phyloP scores from a whole-genome alignment of 257 asterid genomes.

The Penstemon barbatus region DNA sequence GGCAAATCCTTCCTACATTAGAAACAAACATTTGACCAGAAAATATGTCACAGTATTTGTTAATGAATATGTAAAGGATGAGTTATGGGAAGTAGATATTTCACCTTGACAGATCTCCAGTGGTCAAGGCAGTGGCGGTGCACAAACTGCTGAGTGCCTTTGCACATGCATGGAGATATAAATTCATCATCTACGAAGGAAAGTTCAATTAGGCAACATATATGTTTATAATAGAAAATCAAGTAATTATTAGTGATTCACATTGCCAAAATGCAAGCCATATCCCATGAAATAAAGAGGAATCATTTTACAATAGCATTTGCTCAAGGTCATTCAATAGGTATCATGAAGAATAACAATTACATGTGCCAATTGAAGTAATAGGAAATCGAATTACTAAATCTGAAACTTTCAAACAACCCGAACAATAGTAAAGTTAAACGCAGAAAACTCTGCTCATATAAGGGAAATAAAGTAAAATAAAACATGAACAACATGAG shows the following conservation, averaged over 20 bases:
- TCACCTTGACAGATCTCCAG: conserved; percentile 60
- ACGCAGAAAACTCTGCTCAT: not conserved
- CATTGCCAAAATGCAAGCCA: too few relatives aligned
- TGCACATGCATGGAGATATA: conserved; percentile 65
- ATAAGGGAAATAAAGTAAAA: too few relatives aligned
- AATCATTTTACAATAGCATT: too few relatives aligned
- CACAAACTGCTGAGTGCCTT: conserved; percentile 63
- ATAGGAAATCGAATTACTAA: too few relatives aligned
- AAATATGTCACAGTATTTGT: not conserved
- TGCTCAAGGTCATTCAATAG: too few relatives aligned
- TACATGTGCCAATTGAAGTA: too few relatives aligned
- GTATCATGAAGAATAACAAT: too few relatives aligned
- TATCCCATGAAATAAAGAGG: too few relatives aligned
- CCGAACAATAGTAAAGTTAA: too few relatives aligned
- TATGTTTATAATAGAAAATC: too few relatives aligned
- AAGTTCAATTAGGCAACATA: not conserved
- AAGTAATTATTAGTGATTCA: too few relatives aligned
- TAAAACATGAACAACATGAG: not conserved
- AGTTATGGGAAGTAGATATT: not conserved
- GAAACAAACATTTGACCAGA: conserved; percentile 11
- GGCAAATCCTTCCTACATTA: conserved; percentile 59
- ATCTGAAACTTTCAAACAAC: too few relatives aligned
- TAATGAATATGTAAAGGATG: not conserved
- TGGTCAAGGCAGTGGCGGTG: conserved; percentile 62
- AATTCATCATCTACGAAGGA: conserved; percentile 40